Conservation (phyloP, 148 eudicot species). For the Cornus controversa region DNA sequence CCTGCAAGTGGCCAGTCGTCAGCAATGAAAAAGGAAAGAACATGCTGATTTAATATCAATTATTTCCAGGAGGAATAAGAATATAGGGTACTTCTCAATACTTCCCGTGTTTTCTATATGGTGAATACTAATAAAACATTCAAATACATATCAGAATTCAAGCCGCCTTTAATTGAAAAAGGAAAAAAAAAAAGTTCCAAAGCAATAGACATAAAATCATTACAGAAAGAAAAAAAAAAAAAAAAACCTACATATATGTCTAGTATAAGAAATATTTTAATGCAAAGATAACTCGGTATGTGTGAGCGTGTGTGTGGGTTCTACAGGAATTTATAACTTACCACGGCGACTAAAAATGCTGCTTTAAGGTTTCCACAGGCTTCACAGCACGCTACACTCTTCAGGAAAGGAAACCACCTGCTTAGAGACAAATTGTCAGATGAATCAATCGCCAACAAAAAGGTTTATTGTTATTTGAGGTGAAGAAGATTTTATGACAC, state of each 20-base stretch:
- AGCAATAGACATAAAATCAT: background rate
- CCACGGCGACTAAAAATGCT: slow-evolving; percentile 96
- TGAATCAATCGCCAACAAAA: slow-evolving; percentile 7
- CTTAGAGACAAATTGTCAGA: slow-evolving; percentile 19
- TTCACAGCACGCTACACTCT: slow-evolving; percentile 86
- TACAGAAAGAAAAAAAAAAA: background rate
- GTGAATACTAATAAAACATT: background rate
- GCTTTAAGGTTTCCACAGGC: slow-evolving; percentile 97
- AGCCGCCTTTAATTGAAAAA: background rate
- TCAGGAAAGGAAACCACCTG: slow-evolving; percentile 97
- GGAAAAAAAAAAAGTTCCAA: background rate
- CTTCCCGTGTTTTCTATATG: background rate
- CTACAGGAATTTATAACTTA: slow-evolving; percentile 29
- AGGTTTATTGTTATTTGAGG: background rate
- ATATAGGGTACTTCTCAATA: background rate
- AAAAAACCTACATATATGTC: background rate
- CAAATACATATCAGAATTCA: background rate
- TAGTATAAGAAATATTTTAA: background rate
- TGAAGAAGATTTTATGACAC: background rate
- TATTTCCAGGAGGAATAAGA: background rate
- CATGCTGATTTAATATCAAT: background rate
- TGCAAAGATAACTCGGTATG: background rate
- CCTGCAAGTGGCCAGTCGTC: background rate
- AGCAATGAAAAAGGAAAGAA: background rate
- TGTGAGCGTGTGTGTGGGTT: background rate